Conservation (phyloP, 2,329 filamentous ascomycete genomes). For the Chrysosporium keratinophilum region DNA sequence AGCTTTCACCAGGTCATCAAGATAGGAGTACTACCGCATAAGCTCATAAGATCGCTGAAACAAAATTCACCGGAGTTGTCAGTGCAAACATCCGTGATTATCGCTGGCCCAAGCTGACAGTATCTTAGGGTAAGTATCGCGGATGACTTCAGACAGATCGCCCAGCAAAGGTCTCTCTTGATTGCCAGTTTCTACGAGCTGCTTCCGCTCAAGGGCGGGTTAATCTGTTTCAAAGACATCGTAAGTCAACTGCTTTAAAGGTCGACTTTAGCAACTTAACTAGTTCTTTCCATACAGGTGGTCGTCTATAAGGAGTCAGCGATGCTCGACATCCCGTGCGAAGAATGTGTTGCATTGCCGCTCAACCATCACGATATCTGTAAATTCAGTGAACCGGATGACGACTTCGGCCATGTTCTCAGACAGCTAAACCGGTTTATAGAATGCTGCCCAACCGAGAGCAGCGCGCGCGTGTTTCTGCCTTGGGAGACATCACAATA, state of each 20-base stretch:
- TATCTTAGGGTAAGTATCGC: not conserved
- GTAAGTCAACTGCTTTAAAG: not conserved
- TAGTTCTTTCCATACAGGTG: not conserved
- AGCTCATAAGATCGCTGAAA: not conserved
- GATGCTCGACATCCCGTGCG: slow-evolving; percentile 2
- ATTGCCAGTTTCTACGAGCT: not conserved
- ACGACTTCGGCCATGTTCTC: not conserved
- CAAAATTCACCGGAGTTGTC: not conserved
- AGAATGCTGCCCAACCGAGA: not conserved
- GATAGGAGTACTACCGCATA: not conserved
- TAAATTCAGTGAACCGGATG: not conserved
- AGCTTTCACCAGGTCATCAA: not conserved
- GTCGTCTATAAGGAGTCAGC: slow-evolving; percentile 8
- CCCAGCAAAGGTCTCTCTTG: not conserved
- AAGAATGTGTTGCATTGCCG: not conserved
- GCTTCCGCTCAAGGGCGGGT: not conserved
- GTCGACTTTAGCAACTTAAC: not conserved
- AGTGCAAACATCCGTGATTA: not conserved
- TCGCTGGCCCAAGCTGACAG: not conserved
- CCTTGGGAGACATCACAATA: slow-evolving; percentile 1
- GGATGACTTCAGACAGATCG: not conserved
- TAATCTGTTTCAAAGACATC: not conserved
- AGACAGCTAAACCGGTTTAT: not conserved
- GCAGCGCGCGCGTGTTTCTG: not conserved
- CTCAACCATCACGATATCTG: slow-evolving; percentile 8